These are phyloP conservation scores for Camellia japonica DNA, from an alignment of 148 eudicot genomes.

Conservation along the genomic window DNA sequence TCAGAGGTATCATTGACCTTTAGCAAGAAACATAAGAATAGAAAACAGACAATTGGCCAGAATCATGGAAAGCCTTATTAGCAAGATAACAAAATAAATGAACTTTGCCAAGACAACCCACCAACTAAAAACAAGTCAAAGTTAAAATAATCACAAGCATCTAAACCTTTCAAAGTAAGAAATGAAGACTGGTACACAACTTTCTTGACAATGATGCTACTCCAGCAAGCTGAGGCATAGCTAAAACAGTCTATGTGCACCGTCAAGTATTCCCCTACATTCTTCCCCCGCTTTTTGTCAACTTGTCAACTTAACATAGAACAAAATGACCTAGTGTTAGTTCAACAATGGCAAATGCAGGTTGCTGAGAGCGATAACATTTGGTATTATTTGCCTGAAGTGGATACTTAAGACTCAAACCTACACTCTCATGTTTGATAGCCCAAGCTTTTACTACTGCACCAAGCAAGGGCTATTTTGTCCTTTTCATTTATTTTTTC, in stretches of 20 bases:
- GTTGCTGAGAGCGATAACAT: neutral
- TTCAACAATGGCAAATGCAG: no score
- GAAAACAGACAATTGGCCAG: neutral
- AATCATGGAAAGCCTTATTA: neutral
- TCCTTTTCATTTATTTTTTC: neutral
- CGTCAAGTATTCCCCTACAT: neutral
- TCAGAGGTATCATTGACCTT: neutral
- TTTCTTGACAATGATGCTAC: neutral
- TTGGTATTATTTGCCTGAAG: neutral
- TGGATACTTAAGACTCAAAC: neutral
- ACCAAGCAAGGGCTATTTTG: neutral
- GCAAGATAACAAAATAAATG: neutral
- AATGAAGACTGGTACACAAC: neutral
- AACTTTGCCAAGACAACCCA: neutral
- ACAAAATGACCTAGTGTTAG: neutral
- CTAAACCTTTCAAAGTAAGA: neutral
- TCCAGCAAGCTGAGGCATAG: neutral
- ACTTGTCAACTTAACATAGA: neutral
- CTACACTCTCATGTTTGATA: slow-evolving; percentile 8
- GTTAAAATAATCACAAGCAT: neutral
- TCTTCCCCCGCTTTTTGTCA: neutral
- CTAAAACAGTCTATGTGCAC: neutral
- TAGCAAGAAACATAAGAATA: neutral
- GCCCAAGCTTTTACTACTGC: neutral
- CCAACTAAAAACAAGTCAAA: neutral